Percentiles rank a stretch among this genome's conserved stretches.
Evolutionary conservation across 495 filamentous ascomycete species (phyloP).

Genomic region (Neurospora sp.): DNA sequence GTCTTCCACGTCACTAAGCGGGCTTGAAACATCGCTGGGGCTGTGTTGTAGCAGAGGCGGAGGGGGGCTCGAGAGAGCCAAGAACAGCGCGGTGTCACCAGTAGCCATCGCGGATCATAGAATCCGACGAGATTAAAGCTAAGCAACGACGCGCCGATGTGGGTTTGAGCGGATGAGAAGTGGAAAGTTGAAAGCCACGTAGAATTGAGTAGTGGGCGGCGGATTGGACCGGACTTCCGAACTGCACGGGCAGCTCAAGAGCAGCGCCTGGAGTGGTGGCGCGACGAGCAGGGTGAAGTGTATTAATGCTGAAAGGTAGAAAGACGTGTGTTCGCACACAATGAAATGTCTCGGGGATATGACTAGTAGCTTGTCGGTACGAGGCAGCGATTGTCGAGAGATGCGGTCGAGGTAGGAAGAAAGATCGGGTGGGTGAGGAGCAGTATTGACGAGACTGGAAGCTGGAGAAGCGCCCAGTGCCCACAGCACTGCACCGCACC

Average conservation of each 20-base stretch:
- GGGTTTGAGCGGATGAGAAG: slow-evolving; percentile 6
- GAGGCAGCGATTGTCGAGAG: slow-evolving; percentile 10
- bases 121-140: not conserved
- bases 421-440: slow-evolving; percentile 1
- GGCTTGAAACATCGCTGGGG: slow-evolving; percentile 42
- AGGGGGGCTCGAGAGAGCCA: slow-evolving; percentile 36
- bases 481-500: slow-evolving; percentile 7
- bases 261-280: slow-evolving; percentile 6
- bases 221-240: slow-evolving; percentile 4
- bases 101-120: slow-evolving; percentile 32
- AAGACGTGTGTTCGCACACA: not conserved
- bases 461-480: slow-evolving; percentile 12
- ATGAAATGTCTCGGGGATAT: not conserved
- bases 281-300: not conserved
- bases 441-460: slow-evolving; percentile 10
- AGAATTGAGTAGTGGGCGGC: slow-evolving; percentile 12
- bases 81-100: slow-evolving; percentile 32
- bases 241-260: slow-evolving; percentile 13
- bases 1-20: slow-evolving; percentile 89
- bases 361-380: not conserved
- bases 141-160: slow-evolving; percentile 7
- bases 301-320: not conserved
- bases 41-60: slow-evolving; percentile 28
- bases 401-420: not conserved
- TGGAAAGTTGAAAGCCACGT: slow-evolving; percentile 12